Evolutionary conservation across 139 green algal genomes (phyloP), one percentile per base, ranked within the genome.

Genomic region (Yamagishiella unicocca): DNA sequence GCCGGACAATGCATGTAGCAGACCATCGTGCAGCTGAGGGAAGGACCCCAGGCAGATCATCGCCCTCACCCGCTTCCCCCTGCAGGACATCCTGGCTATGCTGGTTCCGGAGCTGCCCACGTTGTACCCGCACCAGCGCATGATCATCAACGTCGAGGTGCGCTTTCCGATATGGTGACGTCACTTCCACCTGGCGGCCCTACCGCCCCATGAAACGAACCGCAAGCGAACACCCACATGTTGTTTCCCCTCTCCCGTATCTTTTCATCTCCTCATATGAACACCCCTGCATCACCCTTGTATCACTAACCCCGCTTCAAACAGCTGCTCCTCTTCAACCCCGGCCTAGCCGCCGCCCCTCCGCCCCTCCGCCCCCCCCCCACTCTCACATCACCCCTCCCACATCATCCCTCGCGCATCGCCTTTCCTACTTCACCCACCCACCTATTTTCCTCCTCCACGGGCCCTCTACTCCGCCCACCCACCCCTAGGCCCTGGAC

Each of bases 21-120:
- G n/a, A n/a, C n/a, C n/a, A n/a, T n/a, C n/a, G n/a, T n/a, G n/a
- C n/a, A n/a, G n/a, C n/a, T n/a, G 50, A 58, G 50, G 12, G 50
- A 58, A 58, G 50, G 12, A 58, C 50, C 50, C 50, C 50, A 12
- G 50, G 50, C 50, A 25, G 50, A 17, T 58, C n/a, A 29, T 22
- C 6, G 8, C 9, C 64, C 64, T 27, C n/a, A 72, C 64, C n/a
- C 33, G 24, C 72, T n/a, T 21, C 72, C 45, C 50, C 58, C 70
- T 35, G 6, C 62, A 85, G 79, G 90, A 93, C 76, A 62, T 93
- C 21, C 45, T 93, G 46, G 87, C 73, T 3, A 83, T 88, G 68
- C 82, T 93, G 43, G 83, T 93, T n/a, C 90, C 90, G 14, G 24
- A 89, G 68, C 85, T 93, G 38, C 90, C 90, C 45, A 93, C 88